Evolutionary conservation across 2,329 filamentous ascomycete species (phyloP), one percentile per base, ranked within the genome.

Genomic region (Alternaria gansuensis): DNA sequence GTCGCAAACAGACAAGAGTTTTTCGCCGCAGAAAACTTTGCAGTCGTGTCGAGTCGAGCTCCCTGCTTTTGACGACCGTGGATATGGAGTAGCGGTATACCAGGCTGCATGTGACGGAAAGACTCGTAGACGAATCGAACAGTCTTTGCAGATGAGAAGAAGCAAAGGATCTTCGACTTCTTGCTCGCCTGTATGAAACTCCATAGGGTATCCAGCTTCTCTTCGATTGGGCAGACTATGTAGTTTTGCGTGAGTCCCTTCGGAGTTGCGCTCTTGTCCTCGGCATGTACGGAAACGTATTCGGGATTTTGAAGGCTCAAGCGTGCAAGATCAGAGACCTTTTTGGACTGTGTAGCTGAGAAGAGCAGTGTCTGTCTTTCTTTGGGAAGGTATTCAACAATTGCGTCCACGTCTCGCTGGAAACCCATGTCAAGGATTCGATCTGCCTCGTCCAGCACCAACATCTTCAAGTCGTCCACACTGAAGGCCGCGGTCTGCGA

Each of bases 341-440:
- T 92, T 73, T 93, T 96, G 66, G 93, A 98, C 78, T 99, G 95
- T 0, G 95, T 99, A 0, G 95, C 95, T 73, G 91, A 96, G 82
- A 98, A 99, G 9, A 99, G 86, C 74, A 99, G 84, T 0, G 95
- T 99, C 79, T 99, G 95, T 62, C 95, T 85, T 28, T 89, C 82
- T 69, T 87, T 89, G 1, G 95, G 95, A 2, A 99, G 82, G 75
- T 98, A 96, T 62, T 96, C 93, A 28, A 99, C 81, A 50, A 99
- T 90, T 0, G 95, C 95, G 78, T 99, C 95, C 3, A 99, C 89
- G 1, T 92, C 92, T 5, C 84, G 83, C 77, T 96, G 90, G 76
- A 99, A 99, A 5, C 95, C 95, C 92, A 98, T 95, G 73, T 99
- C 95, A 85, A 99, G 88, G 72, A 97, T 97, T 37, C 95, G 87